phyloP scores from a whole-genome alignment of 163 green algal species.

The Scenedesmus sp. region DNA sequence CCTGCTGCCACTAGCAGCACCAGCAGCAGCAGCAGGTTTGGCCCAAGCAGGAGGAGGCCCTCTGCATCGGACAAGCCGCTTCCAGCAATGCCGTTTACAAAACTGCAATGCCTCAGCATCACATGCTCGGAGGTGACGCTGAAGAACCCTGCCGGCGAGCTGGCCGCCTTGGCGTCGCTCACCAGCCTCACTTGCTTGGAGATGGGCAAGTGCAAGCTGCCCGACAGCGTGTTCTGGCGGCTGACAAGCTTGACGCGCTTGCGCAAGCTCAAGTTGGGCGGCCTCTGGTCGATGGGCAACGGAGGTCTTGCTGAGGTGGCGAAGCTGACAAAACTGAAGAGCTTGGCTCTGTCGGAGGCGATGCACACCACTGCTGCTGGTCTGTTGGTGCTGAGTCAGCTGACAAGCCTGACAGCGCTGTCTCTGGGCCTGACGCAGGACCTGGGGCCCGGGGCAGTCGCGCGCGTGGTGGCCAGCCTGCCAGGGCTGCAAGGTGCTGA shows the following conservation, averaged over 20 bases:
- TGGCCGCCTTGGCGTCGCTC: slow-evolving; percentile 39
- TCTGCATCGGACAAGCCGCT: slow-evolving; percentile 10
- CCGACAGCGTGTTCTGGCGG: slow-evolving; percentile 23
- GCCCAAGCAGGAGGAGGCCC: neutral
- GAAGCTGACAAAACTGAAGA: slow-evolving; percentile 10
- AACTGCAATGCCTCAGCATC: slow-evolving; percentile 16
- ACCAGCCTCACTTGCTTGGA: slow-evolving; percentile 46
- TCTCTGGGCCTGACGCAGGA: slow-evolving; percentile 49
- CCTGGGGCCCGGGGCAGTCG: slow-evolving; percentile 11
- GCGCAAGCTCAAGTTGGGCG: slow-evolving; percentile 27
- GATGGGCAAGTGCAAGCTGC: slow-evolving; percentile 44
- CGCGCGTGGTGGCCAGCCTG: neutral
- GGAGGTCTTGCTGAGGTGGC: slow-evolving; percentile 24
- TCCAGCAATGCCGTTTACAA: slow-evolving; percentile 46
- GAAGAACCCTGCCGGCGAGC: slow-evolving; percentile 30
- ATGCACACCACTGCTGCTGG: slow-evolving; percentile 42
- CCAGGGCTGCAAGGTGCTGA: slow-evolving; percentile 32
- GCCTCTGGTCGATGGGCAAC: slow-evolving; percentile 47
- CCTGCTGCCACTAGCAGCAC: neutral
- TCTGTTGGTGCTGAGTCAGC: slow-evolving; percentile 10
- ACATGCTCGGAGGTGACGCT: slow-evolving; percentile 41
- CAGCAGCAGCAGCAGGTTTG: slow-evolving; percentile 17
- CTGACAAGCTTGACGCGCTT: slow-evolving; percentile 23
- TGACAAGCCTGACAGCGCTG: slow-evolving; percentile 26
- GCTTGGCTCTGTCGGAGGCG: slow-evolving; percentile 34